Conservation (phyloP, 2,329 filamentous ascomycete species). For the Exophiala oligosperma region DNA sequence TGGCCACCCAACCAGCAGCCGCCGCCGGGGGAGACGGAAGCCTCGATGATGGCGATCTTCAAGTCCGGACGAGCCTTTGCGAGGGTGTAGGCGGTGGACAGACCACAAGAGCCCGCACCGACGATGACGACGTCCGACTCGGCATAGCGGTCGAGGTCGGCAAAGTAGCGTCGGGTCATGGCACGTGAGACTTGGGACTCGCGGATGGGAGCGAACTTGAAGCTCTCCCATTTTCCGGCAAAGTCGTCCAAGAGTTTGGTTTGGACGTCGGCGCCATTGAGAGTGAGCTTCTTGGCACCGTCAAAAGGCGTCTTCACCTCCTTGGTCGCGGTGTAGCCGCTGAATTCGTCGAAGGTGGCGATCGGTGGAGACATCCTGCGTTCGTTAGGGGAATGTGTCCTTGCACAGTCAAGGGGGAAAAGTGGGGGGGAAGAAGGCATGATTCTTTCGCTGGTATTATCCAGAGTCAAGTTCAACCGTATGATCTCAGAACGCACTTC, state of each 20-base stretch:
- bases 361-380: conserved; percentile 73
- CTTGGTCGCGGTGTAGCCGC: conserved; percentile 31
- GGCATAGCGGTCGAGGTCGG: conserved; percentile 83
- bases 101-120: conserved; percentile 83
- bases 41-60: conserved; percentile 88
- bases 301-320: conserved; percentile 37
- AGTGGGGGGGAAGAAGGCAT: conserved; percentile 61
- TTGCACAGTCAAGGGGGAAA: background rate
- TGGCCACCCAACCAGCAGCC: conserved; percentile 93
- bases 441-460: conserved; percentile 99
- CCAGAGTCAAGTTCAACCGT: conserved; percentile 96
- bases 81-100: conserved; percentile 81
- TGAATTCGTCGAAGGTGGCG: conserved; percentile 57
- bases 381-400: conserved; percentile 24
- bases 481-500: conserved; percentile 72
- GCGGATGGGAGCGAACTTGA: conserved; percentile 82
- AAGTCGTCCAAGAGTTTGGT: conserved; percentile 64
- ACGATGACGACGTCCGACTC: conserved; percentile 94
- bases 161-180: conserved; percentile 92
- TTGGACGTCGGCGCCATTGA: conserved; percentile 33
- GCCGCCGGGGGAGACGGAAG: conserved; percentile 78
- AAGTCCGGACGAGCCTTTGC: conserved; percentile 82
- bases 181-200: conserved; percentile 90
- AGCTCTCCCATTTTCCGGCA: conserved; percentile 75
- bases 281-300: conserved; percentile 45